phyloP scores from a whole-genome alignment of 164 flowering plant species.

The Aristolochia contorta region DNA sequence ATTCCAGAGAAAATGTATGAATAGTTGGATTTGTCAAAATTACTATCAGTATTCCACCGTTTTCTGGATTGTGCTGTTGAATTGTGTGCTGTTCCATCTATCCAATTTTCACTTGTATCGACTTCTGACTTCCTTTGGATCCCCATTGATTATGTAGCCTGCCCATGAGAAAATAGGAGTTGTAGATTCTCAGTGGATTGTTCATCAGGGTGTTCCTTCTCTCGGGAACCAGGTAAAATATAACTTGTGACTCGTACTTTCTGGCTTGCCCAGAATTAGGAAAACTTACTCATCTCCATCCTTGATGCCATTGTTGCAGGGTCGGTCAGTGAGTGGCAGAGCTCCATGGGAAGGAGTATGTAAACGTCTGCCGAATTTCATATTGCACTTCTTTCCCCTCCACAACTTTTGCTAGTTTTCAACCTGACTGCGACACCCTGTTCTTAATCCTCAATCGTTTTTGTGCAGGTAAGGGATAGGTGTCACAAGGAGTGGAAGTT shows the following conservation, averaged over 20 bases:
- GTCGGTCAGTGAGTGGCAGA: slow-evolving; percentile 45
- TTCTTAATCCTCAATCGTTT: not conserved
- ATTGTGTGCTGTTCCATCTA: not conserved
- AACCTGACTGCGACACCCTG: not conserved
- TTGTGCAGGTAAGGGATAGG: slow-evolving; percentile 71
- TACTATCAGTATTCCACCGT: not conserved
- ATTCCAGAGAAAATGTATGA: too few relatives aligned
- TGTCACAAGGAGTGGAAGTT: slow-evolving; percentile 74
- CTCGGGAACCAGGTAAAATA: slow-evolving; percentile 81
- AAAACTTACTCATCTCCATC: not conserved
- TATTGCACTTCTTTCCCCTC: not conserved
- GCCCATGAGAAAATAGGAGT: slow-evolving; percentile 97
- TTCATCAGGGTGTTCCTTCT: slow-evolving; percentile 79
- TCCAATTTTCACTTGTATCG: too few relatives aligned
- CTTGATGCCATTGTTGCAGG: slow-evolving; percentile 27
- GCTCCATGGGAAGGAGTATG: slow-evolving; percentile 79
- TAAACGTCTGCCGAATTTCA: not conserved
- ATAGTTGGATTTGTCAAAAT: not conserved
- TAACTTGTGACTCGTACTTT: not conserved
- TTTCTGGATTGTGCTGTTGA: too few relatives aligned
- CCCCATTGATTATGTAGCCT: slow-evolving; percentile 31
- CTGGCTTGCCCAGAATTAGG: not conserved
- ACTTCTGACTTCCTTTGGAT: too few relatives aligned
- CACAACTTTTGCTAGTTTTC: not conserved
- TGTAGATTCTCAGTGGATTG: slow-evolving; percentile 93